Base-by-base conservation (phyloP, 805 yeast genomes). In the Candida silvatica region DNA sequence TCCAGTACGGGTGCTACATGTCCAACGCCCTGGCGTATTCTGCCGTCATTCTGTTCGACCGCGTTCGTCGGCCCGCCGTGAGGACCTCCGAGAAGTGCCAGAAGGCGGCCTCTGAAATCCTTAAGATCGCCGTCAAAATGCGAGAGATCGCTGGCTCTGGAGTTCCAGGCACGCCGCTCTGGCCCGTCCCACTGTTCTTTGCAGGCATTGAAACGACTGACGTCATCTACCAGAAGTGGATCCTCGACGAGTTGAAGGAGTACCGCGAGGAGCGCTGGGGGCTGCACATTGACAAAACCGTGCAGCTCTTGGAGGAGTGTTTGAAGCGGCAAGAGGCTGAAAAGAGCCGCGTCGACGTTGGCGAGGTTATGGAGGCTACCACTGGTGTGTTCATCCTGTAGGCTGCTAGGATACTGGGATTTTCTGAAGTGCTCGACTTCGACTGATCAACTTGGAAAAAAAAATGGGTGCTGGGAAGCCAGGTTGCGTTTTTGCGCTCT, bases 321-420 rank as follows among this genome's bases (percentile, higher is more conserved):
- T 18, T 31, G 14, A 25, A 12, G n/a, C 8, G 29, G 18, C 38
- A 35, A 23, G 12, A 23, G n/a, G 26, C 9, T 9, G 35, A 24
- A 12, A 25, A 31, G 16, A n/a, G 17, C n/a, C 35, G 38, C 3
- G 38, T 35, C 16, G 38, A 35, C 24, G 19, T 35, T 23, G 38
- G 38, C n/a, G 38, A 35, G 27, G 24, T 35, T 17, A 35, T 35
- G 38, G 51, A 54, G 62, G 17, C 58, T 29, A 27, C 45, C 22
- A 37, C 60, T 54, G 18, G 60, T 27, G 6, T 44, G 9, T 35
- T 35, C 41, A 56, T 56, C 60, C 40, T 66, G 61, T 14, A 58
- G n/a, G n/a, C n/a, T n/a, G n/a, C n/a, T n/a, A n/a, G n/a, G n/a
- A n/a, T n/a, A n/a, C n/a, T n/a, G n/a, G n/a, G n/a, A n/a, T n/a